Evolutionary conservation across 805 yeast genomes (phyloP).

Genomic region (Kazachstania martiniae): DNA sequence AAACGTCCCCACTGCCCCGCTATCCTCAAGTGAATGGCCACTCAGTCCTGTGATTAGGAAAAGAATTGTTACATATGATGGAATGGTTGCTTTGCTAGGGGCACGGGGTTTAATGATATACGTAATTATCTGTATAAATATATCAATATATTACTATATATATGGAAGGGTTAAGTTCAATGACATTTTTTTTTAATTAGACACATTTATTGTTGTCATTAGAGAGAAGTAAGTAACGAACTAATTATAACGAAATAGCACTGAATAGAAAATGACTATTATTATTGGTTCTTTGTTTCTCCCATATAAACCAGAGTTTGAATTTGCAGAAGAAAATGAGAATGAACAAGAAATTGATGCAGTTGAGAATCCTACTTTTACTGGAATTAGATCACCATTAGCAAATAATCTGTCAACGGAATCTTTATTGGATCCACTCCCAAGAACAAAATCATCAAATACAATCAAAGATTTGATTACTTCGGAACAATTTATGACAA

Average conservation of each 20-base stretch:
- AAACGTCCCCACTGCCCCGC: too few relatives aligned
- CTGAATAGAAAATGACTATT: constrained; percentile 37
- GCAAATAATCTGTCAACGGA: constrained; percentile 3
- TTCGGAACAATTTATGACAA: constrained; percentile 24
- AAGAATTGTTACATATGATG: too few relatives aligned
- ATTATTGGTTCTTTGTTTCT: constrained; percentile 62
- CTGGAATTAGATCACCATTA: constrained; percentile 1
- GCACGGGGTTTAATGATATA: too few relatives aligned
- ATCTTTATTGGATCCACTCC: constrained; percentile 4
- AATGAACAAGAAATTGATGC: constrained; percentile 5
- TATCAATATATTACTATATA: too few relatives aligned
- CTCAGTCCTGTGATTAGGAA: too few relatives aligned
- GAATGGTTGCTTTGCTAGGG: too few relatives aligned
- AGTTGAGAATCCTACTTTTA: constrained; percentile 6
- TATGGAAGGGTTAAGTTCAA: too few relatives aligned
- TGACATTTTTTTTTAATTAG: too few relatives aligned
- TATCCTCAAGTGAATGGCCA: too few relatives aligned
- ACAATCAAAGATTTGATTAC: constrained; percentile 12
- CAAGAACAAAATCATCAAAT: constrained; percentile 4
- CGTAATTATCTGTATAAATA: too few relatives aligned
- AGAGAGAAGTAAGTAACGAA: background rate
- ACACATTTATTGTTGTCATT: too few relatives aligned
- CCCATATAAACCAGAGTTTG: constrained; percentile 58
- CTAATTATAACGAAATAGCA: background rate
- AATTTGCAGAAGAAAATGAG: constrained; percentile 18